Evolutionary conservation across 495 filamentous ascomycete genomes (phyloP).

Genomic region (Wilcoxina mikolae): DNA sequence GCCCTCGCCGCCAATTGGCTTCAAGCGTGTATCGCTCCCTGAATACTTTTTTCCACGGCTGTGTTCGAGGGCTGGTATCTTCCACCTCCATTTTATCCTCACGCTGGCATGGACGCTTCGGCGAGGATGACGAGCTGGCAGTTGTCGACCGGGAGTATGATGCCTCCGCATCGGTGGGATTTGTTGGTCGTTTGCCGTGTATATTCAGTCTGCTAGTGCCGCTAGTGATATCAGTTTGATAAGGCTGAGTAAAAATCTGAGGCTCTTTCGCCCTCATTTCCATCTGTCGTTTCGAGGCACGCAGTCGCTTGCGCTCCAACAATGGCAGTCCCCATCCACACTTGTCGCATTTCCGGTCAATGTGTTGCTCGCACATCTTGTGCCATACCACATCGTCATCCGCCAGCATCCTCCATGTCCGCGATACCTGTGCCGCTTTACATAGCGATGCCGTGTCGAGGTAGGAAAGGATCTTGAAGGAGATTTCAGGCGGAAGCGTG

Average conservation of each 20-base stretch:
- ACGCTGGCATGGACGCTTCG: conserved; percentile 25
- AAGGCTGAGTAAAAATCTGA: conserved; percentile 19
- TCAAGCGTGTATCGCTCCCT: conserved; percentile 78
- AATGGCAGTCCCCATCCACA: conserved; percentile 91
- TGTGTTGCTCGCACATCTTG: conserved; percentile 97
- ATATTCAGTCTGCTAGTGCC: conserved; percentile 23
- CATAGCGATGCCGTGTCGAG: conserved; percentile 93
- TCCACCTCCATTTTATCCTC: conserved; percentile 22
- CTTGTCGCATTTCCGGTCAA: conserved; percentile 88
- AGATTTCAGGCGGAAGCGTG: conserved; percentile 75
- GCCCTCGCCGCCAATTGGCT: conserved; percentile 90
- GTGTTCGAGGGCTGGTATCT: conserved; percentile 25
- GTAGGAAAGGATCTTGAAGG: conserved; percentile 82
- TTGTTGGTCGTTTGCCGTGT: conserved; percentile 30
- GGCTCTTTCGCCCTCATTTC: conserved; percentile 49
- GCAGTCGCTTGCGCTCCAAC: conserved; percentile 71
- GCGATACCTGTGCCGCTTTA: conserved; percentile 90
- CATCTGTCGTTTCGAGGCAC: conserved; percentile 75
- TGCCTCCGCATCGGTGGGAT: conserved; percentile 13
- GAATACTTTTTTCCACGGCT: conserved; percentile 89
- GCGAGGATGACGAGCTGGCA: conserved; percentile 5
- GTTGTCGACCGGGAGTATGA: not conserved
- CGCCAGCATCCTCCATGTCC: conserved; percentile 68
- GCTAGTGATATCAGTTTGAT: conserved; percentile 15
- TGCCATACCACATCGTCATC: conserved; percentile 98